A percentile compares a stretch with the other conserved stretches of the same genome.
Evolutionary conservation across 805 yeast species (phyloP).

Genomic region (Ogataea thermomethanolica): DNA sequence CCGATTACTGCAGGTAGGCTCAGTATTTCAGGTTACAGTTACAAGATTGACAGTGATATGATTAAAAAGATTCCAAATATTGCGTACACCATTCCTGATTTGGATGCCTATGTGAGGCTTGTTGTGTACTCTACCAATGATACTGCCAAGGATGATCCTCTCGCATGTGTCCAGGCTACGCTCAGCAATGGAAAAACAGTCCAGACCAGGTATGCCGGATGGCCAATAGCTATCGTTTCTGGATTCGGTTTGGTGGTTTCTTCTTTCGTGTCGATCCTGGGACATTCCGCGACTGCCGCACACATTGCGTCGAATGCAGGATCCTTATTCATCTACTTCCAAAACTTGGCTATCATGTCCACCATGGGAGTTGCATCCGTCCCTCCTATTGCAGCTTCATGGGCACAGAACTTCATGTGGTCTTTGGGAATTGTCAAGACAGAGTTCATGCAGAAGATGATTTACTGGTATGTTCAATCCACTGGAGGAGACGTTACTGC

Average conservation of each 20-base stretch:
- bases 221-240: constrained; percentile 94
- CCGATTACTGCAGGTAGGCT: constrained; percentile 88
- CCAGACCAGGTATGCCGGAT: constrained; percentile 83
- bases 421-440: constrained; percentile 85
- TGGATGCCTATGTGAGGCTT: constrained; percentile 88
- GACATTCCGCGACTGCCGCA: constrained; percentile 90
- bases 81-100: constrained; percentile 88
- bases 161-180: constrained; percentile 92
- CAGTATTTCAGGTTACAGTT: constrained; percentile 47
- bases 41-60: constrained; percentile 40
- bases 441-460: constrained; percentile 73
- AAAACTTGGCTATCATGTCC: constrained; percentile 82
- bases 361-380: constrained; percentile 93
- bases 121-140: constrained; percentile 52
- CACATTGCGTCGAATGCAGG: constrained; percentile 96
- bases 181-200: constrained; percentile 90
- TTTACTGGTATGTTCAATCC: constrained; percentile 92
- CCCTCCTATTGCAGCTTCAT: constrained; percentile 96
- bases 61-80: constrained; percentile 65
- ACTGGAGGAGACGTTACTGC: constrained; percentile 90
- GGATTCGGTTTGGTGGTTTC: constrained; percentile 86
- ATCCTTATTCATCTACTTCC: constrained; percentile 90
- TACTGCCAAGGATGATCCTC: constrained; percentile 39
- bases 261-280: constrained; percentile 80
- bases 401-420: constrained; percentile 98